Evolutionary conservation across 768 basidiomycete species (phyloP), one percentile per base, ranked within the genome.

Genomic region (Lentinula lateritia): DNA sequence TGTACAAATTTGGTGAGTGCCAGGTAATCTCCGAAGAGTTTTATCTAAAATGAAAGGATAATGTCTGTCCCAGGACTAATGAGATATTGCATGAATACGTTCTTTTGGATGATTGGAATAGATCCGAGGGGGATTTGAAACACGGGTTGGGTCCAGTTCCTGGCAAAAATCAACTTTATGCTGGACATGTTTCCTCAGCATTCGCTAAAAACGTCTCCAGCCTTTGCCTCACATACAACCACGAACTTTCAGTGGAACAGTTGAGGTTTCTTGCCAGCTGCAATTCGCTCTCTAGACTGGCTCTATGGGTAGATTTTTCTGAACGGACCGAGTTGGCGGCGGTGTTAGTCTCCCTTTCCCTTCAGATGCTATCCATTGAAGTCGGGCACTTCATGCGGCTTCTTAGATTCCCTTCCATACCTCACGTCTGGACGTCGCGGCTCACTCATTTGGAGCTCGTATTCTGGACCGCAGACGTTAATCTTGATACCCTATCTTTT

Each of bases 71-170:
- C 50, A 60, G 59, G 59, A 38, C 28, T 41, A 34, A 60, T 28
- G 59, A 50, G n/a, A 41, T 60, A 12, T 13, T 60, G 50, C 59
- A 60, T 16, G 59, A 60, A 42, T 60, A 60, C 38, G 59, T 60
- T 10, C 34, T 60, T 23, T 38, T 60, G 18, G 59, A 60, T 38
- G 16, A 52, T 45, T 59, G 59, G 50, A 18, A 50, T 4, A 59
- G 58, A 45, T 56, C 55, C 39, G 55, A 56, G 41, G 55, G 55
- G 18, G 55, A 56, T 32, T 56, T 56, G 45, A 59, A 59, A 10
- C 45, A 59, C 34, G 48, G 58, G 20, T 35, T 48, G 18, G 48
- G 45, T 34, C 59, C 48, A 9, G 16, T 50, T 35, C 50, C 59
- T 34, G 45, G 58, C 15, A 50, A 59, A 50, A 38, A 15, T 13